Base-by-base conservation (phyloP, 352 stramenopile species). In the Phytophthora sansomeana region DNA sequence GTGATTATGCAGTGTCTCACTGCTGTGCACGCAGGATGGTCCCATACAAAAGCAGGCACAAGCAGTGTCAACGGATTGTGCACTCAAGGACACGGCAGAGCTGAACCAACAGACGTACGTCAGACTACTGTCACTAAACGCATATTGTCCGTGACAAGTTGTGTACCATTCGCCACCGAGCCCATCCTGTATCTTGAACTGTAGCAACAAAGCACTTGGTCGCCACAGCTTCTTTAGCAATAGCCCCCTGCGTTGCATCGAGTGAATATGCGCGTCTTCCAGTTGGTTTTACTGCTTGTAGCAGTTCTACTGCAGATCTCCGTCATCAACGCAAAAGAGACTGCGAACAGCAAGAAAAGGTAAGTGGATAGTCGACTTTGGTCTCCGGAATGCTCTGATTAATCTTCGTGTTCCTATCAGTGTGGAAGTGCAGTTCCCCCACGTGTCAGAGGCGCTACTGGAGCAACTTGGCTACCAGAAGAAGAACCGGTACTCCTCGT, bases 401-500 rank as follows among this genome's bases (percentile, higher is more conserved):
- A 41, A 41, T 6, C 35, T 41, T 41, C 35, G 11, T 53, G 16
- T 47, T 58, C 17, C 17, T 43, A 24, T 1, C 21, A 87, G 78
- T 69, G 83, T 92, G 28, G 80, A 90, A 42, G 83, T 92, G 63
- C 83, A 92, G 63, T 90, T 92, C 74, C 81, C 83, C 21, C 80
- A 90, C 44, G 81, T 93, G 41, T 84, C 83, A n/a, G 85, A 93
- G 11, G 81, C 81, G 42, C 67, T 91, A 43, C 76, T 93, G 39
- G 80, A 91, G 59, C 83, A 91, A 51, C 72, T 93, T 28, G 85
- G 85, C 28, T 93, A 91, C 60, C 58, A 91, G 72, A 93, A 91
- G 78, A 92, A 91, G 74, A 92, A 91, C 63, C 76, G 80, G 42
- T 90, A 90, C 72, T 93, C 85, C 24, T 54, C 82, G 21, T 92